These are phyloP conservation scores for Colletotrichum lindemuthianum DNA, from an alignment of 2,329 filamentous ascomycete species.

Conservation along the genomic window DNA sequence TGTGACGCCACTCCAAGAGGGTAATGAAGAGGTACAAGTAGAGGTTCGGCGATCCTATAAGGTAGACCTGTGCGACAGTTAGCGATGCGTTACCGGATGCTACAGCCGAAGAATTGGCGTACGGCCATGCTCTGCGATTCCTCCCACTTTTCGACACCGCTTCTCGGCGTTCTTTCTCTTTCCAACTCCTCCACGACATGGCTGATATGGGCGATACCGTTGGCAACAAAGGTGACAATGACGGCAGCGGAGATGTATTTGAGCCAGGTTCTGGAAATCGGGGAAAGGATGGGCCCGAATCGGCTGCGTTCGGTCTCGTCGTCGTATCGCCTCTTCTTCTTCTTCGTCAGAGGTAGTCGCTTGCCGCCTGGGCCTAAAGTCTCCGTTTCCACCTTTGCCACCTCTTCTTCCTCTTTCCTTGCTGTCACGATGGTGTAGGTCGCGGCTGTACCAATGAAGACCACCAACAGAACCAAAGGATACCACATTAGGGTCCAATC, in stretches of 20 bases:
- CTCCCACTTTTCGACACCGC: constrained; percentile 16
- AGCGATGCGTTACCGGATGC: constrained; percentile 29
- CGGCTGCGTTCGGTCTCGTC: constrained; percentile 44
- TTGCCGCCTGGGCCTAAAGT: constrained; percentile 87
- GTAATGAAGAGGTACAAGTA: constrained; percentile 88
- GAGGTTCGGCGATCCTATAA: constrained; percentile 85
- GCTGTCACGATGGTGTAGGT: constrained; percentile 64
- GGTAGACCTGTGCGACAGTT: constrained; percentile 73
- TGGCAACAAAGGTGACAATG: constrained; percentile 79
- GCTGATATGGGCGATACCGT: constrained; percentile 65
- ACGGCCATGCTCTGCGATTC: constrained; percentile 33
- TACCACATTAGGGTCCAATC: constrained; percentile 61
- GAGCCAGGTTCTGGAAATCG: constrained; percentile 76
- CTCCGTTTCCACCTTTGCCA: constrained; percentile 53
- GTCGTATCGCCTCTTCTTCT: constrained; percentile 53
- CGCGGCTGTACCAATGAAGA: constrained; percentile 61
- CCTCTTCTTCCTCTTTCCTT: constrained; percentile 54
- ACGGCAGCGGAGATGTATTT: constrained; percentile 77
- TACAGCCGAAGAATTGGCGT: constrained; percentile 16
- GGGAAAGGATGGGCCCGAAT: constrained; percentile 54
- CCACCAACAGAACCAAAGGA: constrained; percentile 60
- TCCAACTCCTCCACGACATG: constrained; percentile 32
- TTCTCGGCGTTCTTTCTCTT: constrained; percentile 2
- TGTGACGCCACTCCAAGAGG: constrained; percentile 83
- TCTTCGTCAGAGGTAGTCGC: constrained; percentile 78